Evolutionary conservation across 768 basidiomycete species (phyloP), one percentile per base, ranked within the genome.

Genomic region (Melanogaster broomeanus): DNA sequence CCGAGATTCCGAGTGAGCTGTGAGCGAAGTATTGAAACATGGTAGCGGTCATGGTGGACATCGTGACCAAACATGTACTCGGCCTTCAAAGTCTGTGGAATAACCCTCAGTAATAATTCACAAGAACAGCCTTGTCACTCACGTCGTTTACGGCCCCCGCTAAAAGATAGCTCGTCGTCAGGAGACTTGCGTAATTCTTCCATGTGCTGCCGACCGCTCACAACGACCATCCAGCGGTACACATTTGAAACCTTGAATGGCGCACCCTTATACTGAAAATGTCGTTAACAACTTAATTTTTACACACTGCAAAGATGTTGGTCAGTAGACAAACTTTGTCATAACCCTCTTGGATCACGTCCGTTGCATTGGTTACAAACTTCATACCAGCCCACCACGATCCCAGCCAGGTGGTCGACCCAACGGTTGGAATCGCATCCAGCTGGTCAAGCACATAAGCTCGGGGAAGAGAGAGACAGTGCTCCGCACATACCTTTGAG

Each of bases 171-270:
- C 16, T 61, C 55, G 19, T 71, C 68, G 8, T 76, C 73, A 0
- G 74, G 61, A 6, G 74, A 74, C 38, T 61, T 74, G 0, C 66
- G 55, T 3, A 80, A 25, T 38, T 80, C 78, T 3, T 77, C 71
- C 12, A 77, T 49, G 9, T 68, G 50, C 22, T 61, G 47, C 1
- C 53, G 55, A 6, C 67, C 63, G 18, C 61, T 65, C 0, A 74
- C 52, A 9, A 80, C 43, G 21, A 80, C 69, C 0, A 64, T 50
- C 79, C 79, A 81, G 37, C 61, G 58, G 15, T 45, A 38, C 11
- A 63, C 27, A 4, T 50, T 50, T 0, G 66, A 45, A 21, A 71
- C 53, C 48, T 68, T 70, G 59, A 71, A 73, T 11, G 61, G 41
- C 9, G 48, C 46, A 13, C 49, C 53, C 38, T 63, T 63, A 58